Evolutionary conservation across 2,329 filamentous ascomycete genomes (phyloP).

Genomic region (Helotiales sp.): DNA sequence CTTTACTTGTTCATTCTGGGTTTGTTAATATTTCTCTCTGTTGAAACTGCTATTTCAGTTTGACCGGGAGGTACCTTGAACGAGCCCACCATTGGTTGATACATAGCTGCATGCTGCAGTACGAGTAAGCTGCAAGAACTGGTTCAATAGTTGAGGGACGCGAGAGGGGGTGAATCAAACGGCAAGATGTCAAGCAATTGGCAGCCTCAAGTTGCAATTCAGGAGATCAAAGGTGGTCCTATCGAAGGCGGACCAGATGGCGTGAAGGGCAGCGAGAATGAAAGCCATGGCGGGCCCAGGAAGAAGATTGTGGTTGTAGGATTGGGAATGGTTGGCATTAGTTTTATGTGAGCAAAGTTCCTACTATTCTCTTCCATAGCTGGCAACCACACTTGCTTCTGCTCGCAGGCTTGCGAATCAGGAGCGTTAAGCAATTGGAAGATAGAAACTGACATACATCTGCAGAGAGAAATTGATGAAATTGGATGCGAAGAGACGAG

Average conservation of each 20-base stretch:
- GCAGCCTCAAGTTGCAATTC: slow-evolving; percentile 28
- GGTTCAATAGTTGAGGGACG: too few relatives aligned
- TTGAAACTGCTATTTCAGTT: background rate
- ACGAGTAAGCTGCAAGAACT: background rate
- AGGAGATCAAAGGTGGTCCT: slow-evolving; percentile 26
- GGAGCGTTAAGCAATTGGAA: background rate
- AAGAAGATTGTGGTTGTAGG: slow-evolving; percentile 82
- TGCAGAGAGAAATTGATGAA: slow-evolving; percentile 84
- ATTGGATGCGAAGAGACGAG: slow-evolving; percentile 70
- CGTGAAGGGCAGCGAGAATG: slow-evolving; percentile 24
- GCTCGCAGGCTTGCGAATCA: background rate
- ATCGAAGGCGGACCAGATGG: slow-evolving; percentile 27
- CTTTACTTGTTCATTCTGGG: background rate
- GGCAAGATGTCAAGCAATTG: slow-evolving; percentile 29
- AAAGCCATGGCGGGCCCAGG: slow-evolving; percentile 34
- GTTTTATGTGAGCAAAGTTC: slow-evolving; percentile 70
- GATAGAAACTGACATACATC: background rate
- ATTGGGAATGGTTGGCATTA: slow-evolving; percentile 87
- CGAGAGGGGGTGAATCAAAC: too few relatives aligned
- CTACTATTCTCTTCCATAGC: background rate
- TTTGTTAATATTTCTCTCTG: background rate
- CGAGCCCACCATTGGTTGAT: background rate
- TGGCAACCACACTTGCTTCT: background rate
- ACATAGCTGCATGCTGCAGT: background rate
- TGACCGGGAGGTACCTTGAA: too few relatives aligned